Evolutionary conservation across 768 basidiomycete genomes (phyloP).

Genomic region (Amyloporia xantha): DNA sequence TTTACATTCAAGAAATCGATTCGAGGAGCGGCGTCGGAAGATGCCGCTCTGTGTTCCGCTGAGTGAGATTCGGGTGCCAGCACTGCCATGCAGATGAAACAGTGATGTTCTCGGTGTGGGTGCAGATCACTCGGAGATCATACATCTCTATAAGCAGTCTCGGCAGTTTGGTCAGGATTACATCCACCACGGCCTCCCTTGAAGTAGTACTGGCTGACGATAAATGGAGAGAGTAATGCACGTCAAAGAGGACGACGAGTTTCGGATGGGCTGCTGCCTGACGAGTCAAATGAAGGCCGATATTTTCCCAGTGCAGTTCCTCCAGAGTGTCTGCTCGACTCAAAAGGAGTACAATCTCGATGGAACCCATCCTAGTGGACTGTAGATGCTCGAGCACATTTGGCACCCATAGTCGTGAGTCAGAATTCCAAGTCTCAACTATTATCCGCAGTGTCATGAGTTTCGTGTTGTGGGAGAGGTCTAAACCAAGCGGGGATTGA

Average conservation of each 20-base stretch:
- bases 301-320: neutral
- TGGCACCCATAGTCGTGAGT: neutral
- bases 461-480: neutral
- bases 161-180: neutral
- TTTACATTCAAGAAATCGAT: no score
- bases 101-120: no score
- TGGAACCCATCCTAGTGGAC: neutral
- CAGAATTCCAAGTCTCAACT: no score
- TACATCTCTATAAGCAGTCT: no score
- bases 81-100: no score
- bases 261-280: neutral
- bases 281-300: neutral
- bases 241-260: neutral
- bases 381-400: neutral
- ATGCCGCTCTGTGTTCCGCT: no score
- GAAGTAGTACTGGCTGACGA: neutral
- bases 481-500: neutral
- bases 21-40: no score
- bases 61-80: no score
- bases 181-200: neutral
- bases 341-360: neutral
- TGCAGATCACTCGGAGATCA: no score
- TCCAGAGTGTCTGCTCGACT: neutral
- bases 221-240: neutral
- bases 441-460: no score